Percentiles rank a stretch among this genome's conserved stretches.
phyloP scores from a whole-genome alignment of 148 eudicot genomes.

The Euryodendron excelsum region DNA sequence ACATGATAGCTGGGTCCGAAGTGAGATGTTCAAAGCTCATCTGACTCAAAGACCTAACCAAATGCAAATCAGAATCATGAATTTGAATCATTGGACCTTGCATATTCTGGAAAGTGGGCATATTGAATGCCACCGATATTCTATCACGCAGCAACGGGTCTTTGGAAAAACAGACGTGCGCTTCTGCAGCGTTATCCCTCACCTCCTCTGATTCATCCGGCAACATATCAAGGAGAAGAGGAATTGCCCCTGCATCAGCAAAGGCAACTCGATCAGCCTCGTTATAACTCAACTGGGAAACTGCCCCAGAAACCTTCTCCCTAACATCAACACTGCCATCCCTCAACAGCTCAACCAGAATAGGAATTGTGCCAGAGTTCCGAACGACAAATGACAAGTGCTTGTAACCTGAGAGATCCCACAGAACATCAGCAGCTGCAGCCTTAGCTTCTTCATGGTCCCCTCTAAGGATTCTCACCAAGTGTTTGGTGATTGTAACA shows the following conservation, averaged over 20 bases:
- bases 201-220: slow-evolving; percentile 50
- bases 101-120: slow-evolving; percentile 45
- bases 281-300: slow-evolving; percentile 47
- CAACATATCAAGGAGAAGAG: slow-evolving; percentile 41
- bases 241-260: slow-evolving; percentile 47
- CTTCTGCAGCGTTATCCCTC: slow-evolving; percentile 54
- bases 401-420: slow-evolving; percentile 46
- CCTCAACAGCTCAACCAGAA: slow-evolving; percentile 45
- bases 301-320: slow-evolving; percentile 46
- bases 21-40: slow-evolving; percentile 34
- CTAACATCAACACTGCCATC: slow-evolving; percentile 27
- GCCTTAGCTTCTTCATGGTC: slow-evolving; percentile 37
- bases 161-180: slow-evolving; percentile 40
- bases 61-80: slow-evolving; percentile 29
- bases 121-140: slow-evolving; percentile 28
- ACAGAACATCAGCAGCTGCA: slow-evolving; percentile 49
- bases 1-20: slow-evolving; percentile 27
- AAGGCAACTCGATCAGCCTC: slow-evolving; percentile 38
- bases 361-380: slow-evolving; percentile 42
- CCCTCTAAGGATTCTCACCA: slow-evolving; percentile 45
- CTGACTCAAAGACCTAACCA: slow-evolving; percentile 35
- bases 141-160: slow-evolving; percentile 40
- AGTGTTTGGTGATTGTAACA: slow-evolving; percentile 31
- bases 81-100: slow-evolving; percentile 35
- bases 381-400: slow-evolving; percentile 28